These are phyloP conservation scores for Rhynchospora tenuis DNA, from an alignment of 176 grass and related monocot species.

Conservation along the genomic window DNA sequence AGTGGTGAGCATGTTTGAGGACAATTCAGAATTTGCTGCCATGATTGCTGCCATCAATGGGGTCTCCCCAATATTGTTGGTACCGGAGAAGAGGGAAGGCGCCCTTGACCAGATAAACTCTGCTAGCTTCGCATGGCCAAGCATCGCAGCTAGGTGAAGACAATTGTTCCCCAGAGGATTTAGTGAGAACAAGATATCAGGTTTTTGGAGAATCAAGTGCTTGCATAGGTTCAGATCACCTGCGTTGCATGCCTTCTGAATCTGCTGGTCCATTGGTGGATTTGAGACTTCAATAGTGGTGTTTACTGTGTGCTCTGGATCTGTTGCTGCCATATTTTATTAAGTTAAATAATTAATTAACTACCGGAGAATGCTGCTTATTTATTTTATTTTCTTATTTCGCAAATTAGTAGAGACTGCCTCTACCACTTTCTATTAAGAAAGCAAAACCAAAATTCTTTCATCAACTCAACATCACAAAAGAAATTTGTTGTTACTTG, in stretches of 20 bases:
- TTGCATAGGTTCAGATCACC: background rate
- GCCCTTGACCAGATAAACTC: background rate
- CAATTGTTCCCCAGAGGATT: background rate
- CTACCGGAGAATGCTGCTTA: too few relatives aligned
- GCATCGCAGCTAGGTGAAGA: background rate
- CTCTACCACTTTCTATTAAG: too few relatives aligned
- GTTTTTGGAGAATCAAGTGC: background rate
- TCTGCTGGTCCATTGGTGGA: background rate
- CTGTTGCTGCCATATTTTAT: too few relatives aligned
- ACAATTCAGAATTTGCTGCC: background rate
- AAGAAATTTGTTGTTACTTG: too few relatives aligned
- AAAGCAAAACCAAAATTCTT: too few relatives aligned
- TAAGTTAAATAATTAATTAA: too few relatives aligned
- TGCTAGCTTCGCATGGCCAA: background rate
- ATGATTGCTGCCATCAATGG: background rate
- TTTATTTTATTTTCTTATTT: too few relatives aligned
- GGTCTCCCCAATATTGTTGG: background rate
- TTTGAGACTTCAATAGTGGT: too few relatives aligned
- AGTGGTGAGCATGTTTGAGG: background rate
- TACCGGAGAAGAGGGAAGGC: background rate
- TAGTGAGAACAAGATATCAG: background rate
- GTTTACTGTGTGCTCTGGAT: too few relatives aligned
- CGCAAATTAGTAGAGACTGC: too few relatives aligned
- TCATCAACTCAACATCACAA: too few relatives aligned
- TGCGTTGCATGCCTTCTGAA: background rate